These are phyloP conservation scores for Gossypium trilobum DNA, from an alignment of 441 rosid genomes.

Conservation along the genomic window DNA sequence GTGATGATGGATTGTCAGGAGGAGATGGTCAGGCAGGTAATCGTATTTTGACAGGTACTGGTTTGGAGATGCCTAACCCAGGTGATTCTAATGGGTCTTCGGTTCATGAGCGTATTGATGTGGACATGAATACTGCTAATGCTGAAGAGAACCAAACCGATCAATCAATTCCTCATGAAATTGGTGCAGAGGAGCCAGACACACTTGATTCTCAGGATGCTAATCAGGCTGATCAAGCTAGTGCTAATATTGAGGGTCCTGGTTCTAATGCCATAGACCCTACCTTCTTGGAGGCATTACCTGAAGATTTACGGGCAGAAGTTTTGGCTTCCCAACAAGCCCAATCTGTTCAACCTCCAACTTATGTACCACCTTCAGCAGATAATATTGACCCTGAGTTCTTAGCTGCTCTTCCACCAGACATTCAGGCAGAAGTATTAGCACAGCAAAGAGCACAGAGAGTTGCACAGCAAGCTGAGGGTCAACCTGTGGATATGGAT, in stretches of 20 bases:
- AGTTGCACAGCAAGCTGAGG: constrained; percentile 79
- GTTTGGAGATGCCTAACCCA: constrained; percentile 29
- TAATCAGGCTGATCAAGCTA: constrained; percentile 41
- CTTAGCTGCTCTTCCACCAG: constrained; percentile 96
- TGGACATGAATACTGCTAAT: constrained; percentile 67
- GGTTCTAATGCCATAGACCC: constrained; percentile 85
- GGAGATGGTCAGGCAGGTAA: constrained; percentile 24
- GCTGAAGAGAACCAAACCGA: constrained; percentile 51
- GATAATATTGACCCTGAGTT: constrained; percentile 97
- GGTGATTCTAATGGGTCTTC: constrained; percentile 31
- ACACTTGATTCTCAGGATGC: constrained; percentile 40
- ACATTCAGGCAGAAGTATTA: constrained; percentile 95
- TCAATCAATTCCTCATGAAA: constrained; percentile 35
- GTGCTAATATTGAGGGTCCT: constrained; percentile 36
- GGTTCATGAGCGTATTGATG: constrained; percentile 45
- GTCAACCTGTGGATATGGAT: constrained; percentile 99
- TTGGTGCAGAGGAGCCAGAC: constrained; percentile 31
- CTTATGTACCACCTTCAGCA: constrained; percentile 73
- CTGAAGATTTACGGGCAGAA: constrained; percentile 91
- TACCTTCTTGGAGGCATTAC: constrained; percentile 89
- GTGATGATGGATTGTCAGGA: constrained; percentile 26
- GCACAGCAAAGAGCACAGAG: constrained; percentile 97
- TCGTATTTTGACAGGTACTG: constrained; percentile 26
- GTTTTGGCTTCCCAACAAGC: constrained; percentile 98
- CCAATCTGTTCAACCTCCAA: constrained; percentile 80